A percentile compares a stretch with the other conserved stretches of the same genome.
Evolutionary conservation across 2,329 filamentous ascomycete genomes (phyloP).

Genomic region (Colletotrichum karsti): DNA sequence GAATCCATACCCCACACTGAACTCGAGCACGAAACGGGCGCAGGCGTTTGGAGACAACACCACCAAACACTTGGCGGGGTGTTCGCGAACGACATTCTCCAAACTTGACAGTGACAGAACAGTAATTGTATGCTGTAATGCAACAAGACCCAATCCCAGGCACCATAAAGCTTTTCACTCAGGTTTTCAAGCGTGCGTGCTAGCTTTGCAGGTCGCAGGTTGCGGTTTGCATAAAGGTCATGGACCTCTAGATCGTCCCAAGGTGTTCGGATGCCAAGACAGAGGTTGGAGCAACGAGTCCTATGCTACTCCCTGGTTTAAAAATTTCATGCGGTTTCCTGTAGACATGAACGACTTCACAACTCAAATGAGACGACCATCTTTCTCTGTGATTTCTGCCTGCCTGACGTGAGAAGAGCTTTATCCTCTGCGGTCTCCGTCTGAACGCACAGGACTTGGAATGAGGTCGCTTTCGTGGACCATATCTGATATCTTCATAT

Average conservation of each 20-base stretch:
- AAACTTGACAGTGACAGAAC: background rate
- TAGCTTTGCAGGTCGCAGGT: background rate
- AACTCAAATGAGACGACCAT: background rate
- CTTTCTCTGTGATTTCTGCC: background rate
- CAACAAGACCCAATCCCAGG: background rate
- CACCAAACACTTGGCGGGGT: background rate
- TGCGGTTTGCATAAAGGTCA: slow-evolving; percentile 6
- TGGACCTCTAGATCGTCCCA: slow-evolving; percentile 9
- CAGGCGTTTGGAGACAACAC: background rate
- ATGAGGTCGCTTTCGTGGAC: background rate
- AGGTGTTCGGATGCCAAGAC: slow-evolving; percentile 11
- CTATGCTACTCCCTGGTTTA: background rate
- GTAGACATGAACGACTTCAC: background rate
- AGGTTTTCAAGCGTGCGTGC: background rate
- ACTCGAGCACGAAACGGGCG: background rate
- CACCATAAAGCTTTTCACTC: background rate
- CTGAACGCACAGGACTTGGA: background rate
- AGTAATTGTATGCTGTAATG: background rate
- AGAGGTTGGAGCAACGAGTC: background rate
- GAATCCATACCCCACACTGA: background rate
- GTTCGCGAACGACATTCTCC: background rate
- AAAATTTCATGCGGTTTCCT: background rate
- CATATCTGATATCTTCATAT: background rate
- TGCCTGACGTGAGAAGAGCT: background rate
- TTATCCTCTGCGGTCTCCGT: background rate